Base-by-base conservation (phyloP, 352 stramenopile genomes). In the Pythium rhizo-oryzae region DNA sequence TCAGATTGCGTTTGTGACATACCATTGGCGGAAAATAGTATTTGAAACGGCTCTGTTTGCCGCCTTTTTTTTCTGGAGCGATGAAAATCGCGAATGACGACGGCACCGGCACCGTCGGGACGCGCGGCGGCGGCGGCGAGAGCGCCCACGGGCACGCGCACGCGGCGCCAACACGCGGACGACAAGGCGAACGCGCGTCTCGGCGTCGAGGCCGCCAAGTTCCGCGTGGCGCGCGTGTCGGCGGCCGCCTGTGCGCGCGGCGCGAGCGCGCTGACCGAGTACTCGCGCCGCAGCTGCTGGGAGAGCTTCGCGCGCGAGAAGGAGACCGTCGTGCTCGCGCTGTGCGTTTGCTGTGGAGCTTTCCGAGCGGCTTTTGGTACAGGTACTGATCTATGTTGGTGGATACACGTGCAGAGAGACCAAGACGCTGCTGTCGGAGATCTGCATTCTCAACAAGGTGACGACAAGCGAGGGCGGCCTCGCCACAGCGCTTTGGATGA, bases 361-460 rank as follows among this genome's bases (percentile, higher is more conserved):
- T 52, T 50, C 47, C 28, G 11, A 35, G 18, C 25, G n/a, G 9
- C 25, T 15, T 57, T 11, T 55, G 24, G 11, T 44, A 52, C 44
- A n/a, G 13, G 41, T 47, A 43, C 15, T 43, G 41, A 16, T 41
- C 35, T 41, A 15, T 41, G 35, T 11, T 41, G 28, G 28, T 33
- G 28, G 28, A 33, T 33, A 33, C 37, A 12, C 13, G 13, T n/a
- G 41, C 41, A 92, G 84, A 5, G 77, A 85, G 15, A 62, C 66
- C 8, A 93, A 93, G 74, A 84, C 85, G 52, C 59, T 93, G 53
- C 39, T 93, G 56, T 85, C 82, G 0, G 82, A 93, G 65, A 69
- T 93, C n/a, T 77, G 81, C 30, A 78, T 93, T 37, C 65, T 91
- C 23, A 93, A 93, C 71, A 91, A 91, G 75, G 84, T 85, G 16